These are phyloP conservation scores for Arabidopsis hybrid DNA, from an alignment of 441 rosid species.

Conservation along the genomic window DNA sequence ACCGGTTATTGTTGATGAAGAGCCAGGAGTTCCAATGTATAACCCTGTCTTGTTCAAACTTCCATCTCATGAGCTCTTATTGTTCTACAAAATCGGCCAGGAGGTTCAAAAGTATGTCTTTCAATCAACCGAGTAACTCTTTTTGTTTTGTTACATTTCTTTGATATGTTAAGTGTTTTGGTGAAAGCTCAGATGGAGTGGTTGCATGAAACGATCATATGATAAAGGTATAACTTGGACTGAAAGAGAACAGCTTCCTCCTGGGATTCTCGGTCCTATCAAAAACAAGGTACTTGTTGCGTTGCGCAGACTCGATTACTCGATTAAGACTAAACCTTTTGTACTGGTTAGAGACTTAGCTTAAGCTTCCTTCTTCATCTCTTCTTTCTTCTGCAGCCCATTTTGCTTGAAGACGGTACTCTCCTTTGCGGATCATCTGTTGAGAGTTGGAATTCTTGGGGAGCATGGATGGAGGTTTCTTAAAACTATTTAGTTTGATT, in stretches of 20 bases:
- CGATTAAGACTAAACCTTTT: not conserved
- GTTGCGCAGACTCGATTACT: not conserved
- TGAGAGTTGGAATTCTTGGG: constrained; percentile 98
- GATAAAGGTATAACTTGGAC: constrained; percentile 87
- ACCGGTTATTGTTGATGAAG: constrained; percentile 68
- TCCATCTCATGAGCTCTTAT: constrained; percentile 76
- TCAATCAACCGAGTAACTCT: not conserved
- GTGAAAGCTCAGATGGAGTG: constrained; percentile 75
- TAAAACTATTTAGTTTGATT: constrained; percentile 6
- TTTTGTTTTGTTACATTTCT: constrained; percentile 15
- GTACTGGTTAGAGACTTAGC: not conserved
- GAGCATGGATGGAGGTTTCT: constrained; percentile 84
- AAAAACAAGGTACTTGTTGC: constrained; percentile 77
- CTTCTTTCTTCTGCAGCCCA: constrained; percentile 60
- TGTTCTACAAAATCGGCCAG: constrained; percentile 89
- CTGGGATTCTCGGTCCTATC: constrained; percentile 87
- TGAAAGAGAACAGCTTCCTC: constrained; percentile 87
- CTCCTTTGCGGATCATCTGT: constrained; percentile 91
- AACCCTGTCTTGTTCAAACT: constrained; percentile 88
- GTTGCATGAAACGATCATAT: constrained; percentile 86
- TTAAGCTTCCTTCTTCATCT: not conserved
- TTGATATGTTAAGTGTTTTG: constrained; percentile 9
- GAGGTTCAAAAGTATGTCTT: constrained; percentile 77
- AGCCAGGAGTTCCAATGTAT: constrained; percentile 87
- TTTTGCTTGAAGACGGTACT: constrained; percentile 68